Conservation (phyloP, 768 basidiomycete species). For the Tephrocybe sp. region DNA sequence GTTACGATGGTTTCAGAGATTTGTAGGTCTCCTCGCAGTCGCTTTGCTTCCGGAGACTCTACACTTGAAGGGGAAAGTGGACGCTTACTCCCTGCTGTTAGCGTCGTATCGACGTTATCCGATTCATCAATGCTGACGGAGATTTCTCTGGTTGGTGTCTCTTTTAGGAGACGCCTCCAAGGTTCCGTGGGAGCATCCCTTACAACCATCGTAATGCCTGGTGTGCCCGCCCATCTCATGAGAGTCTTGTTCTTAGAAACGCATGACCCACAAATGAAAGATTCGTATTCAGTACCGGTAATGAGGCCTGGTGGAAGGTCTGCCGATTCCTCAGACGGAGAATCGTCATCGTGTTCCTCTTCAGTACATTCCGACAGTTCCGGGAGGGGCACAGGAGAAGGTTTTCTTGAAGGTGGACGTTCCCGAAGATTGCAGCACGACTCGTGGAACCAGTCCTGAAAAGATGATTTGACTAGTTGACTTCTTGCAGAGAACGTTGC, state of each 20-base stretch:
- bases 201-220: constrained; percentile 64
- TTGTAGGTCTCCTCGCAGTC: constrained; percentile 26
- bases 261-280: constrained; percentile 70
- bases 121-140: constrained; percentile 25
- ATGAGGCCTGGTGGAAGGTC: constrained; percentile 69
- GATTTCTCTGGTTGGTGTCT: constrained; percentile 19
- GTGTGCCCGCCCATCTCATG: constrained; percentile 63
- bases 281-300: constrained; percentile 67
- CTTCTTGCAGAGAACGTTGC: constrained; percentile 14
- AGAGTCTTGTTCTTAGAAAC: constrained; percentile 54
- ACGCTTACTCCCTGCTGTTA: constrained; percentile 45
- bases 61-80: constrained; percentile 37
- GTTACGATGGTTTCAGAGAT: constrained; percentile 16
- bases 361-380: constrained; percentile 16
- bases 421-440: constrained; percentile 81
- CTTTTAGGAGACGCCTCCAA: constrained; percentile 52
- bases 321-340: constrained; percentile 58
- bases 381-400: constrained; percentile 28
- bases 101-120: constrained; percentile 13
- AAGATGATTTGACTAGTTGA: neutral
- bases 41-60: constrained; percentile 35
- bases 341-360: constrained; percentile 40
- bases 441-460: constrained; percentile 91
- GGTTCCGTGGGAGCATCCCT: constrained; percentile 41
- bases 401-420: constrained; percentile 48